Evolutionary conservation across 169 alveolate species (phyloP), one percentile per base, ranked within the genome.

Genomic region (Plasmodium sp.): DNA sequence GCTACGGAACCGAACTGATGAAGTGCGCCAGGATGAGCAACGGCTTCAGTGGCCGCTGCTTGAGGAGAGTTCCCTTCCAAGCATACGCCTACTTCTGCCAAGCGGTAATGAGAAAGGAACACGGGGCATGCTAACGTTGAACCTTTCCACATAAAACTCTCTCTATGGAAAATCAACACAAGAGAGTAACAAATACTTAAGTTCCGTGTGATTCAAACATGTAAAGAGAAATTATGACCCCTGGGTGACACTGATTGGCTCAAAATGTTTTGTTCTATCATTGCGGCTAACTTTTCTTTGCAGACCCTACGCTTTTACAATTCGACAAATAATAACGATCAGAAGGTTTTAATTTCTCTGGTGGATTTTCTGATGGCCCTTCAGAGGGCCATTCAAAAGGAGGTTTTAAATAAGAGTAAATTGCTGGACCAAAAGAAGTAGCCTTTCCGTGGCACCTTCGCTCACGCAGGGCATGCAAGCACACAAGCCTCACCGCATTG

Each of bases 1-100:
- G 97, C 34, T 71, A 31, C 27, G 91, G 92, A 36, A 5, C 41
- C n/a, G 72, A 48, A 84, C 45, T 97, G 41, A 67, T 93, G 48
- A 74, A 95, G 31, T 93, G 97, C 39, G 74, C 96, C 9, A 82
- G 80, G 62, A 71, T 45, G 73, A 81, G 96, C 45, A 82, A 93
- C 3, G 97, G 96, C 1, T 93, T 97, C 48, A 96, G 97, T 16
- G 98, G 98, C 4, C 84, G 98, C 22, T 92, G 96, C 41, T 34
- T 97, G 58, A 82, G 98, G 48, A 96, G 97, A 67, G 95, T 97
- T 5, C 98, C 98, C 16, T 97, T 97, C 73, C 96, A 95, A 54
- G 97, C 97, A 1, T 96, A 90, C 74, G 94, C 94, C 56, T 90
- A 90, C 71, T 90, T 90, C 83, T 90, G 94, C 72, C 94, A 90